Conservation (phyloP, 176 grass and related monocot genomes). For the Musa acuminata region DNA sequence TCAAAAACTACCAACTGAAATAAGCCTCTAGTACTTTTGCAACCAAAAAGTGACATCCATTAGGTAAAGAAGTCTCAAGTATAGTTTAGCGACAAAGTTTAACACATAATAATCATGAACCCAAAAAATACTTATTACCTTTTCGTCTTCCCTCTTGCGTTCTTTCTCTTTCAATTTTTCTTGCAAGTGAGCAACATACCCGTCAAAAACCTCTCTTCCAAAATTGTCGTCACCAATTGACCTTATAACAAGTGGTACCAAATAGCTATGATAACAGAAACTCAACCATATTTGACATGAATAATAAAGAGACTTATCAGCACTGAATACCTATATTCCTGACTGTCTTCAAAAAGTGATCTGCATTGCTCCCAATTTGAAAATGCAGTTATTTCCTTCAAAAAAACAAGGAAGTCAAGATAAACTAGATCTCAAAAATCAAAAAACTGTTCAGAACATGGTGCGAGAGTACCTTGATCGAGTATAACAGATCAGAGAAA, state of each 20-base stretch:
- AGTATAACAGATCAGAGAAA: conserved; percentile 83
- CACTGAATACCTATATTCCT: conserved; percentile 61
- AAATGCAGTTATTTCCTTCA: conserved; percentile 68
- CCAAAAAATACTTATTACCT: conserved; percentile 32
- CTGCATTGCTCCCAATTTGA: conserved; percentile 84
- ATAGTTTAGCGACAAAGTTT: background rate
- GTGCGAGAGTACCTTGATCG: conserved; percentile 51
- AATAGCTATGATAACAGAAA: background rate
- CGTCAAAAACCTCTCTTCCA: conserved; percentile 79
- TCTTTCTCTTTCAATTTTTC: conserved; percentile 91
- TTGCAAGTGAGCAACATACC: conserved; percentile 67
- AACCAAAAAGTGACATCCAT: background rate
- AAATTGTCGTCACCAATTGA: conserved; percentile 46
- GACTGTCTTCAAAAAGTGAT: conserved; percentile 56
- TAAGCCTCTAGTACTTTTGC: no score
- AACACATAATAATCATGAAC: background rate
- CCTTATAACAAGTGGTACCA: conserved; percentile 27
- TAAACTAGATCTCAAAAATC: background rate
- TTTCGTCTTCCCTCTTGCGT: conserved; percentile 86
- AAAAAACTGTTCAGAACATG: no score
- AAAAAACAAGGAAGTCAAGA: conserved; percentile 6
- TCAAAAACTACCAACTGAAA: no score
- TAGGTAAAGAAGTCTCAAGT: background rate
- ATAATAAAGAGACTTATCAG: background rate
- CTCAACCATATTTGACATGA: background rate